Conservation (phyloP, 1,139 yeast species). For the Yamadazyma friedrichii region DNA sequence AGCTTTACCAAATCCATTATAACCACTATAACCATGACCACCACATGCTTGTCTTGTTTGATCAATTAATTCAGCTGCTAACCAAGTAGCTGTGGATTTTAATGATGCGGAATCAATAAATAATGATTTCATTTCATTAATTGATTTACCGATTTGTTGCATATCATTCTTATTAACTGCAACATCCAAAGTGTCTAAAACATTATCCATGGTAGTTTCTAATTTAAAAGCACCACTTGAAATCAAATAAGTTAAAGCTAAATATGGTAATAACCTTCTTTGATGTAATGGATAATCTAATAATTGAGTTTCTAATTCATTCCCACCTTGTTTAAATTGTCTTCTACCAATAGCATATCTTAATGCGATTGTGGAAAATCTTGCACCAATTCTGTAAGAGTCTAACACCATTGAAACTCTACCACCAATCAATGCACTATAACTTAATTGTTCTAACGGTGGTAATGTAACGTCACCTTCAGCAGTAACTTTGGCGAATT, state of each 20-base stretch:
- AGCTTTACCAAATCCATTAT: conserved; percentile 87
- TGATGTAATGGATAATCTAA: conserved; percentile 87
- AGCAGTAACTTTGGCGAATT: conserved; percentile 69
- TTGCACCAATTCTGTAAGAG: conserved; percentile 76
- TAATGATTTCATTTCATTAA: conserved; percentile 68
- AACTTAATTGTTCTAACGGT: conserved; percentile 83
- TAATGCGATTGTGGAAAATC: conserved; percentile 79
- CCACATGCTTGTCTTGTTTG: conserved; percentile 96
- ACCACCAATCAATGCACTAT: conserved; percentile 84
- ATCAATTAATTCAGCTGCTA: conserved; percentile 73
- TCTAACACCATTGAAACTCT: conserved; percentile 88
- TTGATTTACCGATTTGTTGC: conserved; percentile 44
- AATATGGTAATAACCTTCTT: conserved; percentile 75
- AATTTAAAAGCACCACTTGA: conserved; percentile 72
- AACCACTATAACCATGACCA: conserved; percentile 92
- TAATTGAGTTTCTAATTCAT: conserved; percentile 54
- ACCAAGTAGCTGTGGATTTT: conserved; percentile 90
- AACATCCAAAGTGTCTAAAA: conserved; percentile 55
- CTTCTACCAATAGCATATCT: conserved; percentile 89
- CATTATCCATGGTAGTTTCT: conserved; percentile 49
- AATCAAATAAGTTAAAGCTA: conserved; percentile 78
- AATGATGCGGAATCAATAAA: conserved; percentile 86
- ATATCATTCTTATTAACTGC: conserved; percentile 48
- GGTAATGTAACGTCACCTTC: conserved; percentile 72
- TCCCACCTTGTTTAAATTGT: conserved; percentile 59